Evolutionary conservation across 208 protist species (phyloP).

Genomic region (Leishmania turanica): DNA sequence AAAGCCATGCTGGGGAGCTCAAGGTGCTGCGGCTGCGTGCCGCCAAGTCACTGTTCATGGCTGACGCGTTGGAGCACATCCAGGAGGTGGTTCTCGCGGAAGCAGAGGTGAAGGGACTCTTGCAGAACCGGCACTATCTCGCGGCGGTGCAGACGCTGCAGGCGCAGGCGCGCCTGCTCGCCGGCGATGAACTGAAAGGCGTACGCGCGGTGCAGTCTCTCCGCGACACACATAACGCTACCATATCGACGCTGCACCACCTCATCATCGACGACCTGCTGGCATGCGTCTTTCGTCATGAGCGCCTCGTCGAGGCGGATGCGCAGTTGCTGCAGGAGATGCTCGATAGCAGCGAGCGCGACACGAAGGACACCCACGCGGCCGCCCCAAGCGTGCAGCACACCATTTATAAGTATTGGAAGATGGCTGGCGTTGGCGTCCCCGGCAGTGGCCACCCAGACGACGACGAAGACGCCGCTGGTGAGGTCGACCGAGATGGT

Average conservation of each 20-base stretch:
- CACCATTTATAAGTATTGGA: conserved; percentile 47
- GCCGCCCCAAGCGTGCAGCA: conserved; percentile 40
- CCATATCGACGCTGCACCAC: conserved; percentile 55
- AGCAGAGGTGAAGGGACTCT: conserved; percentile 50
- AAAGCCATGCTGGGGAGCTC: conserved; percentile 75
- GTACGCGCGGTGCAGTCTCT: conserved; percentile 61
- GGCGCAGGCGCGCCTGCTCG: conserved; percentile 44
- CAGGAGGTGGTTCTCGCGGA: conserved; percentile 59
- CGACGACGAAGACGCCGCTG: conserved; percentile 5
- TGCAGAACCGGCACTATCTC: conserved; percentile 62
- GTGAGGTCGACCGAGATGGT: not conserved
- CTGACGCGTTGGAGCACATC: conserved; percentile 54
- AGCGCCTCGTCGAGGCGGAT: conserved; percentile 63
- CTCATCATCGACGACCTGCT: conserved; percentile 77
- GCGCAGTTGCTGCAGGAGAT: conserved; percentile 59
- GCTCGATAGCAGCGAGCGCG: conserved; percentile 40
- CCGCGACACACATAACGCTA: conserved; percentile 57
- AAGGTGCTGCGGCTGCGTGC: conserved; percentile 71
- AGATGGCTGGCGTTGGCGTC: conserved; percentile 12
- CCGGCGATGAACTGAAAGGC: conserved; percentile 38
- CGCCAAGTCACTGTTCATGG: conserved; percentile 75
- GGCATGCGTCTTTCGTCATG: conserved; percentile 76
- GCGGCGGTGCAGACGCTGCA: conserved; percentile 61
- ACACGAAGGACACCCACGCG: conserved; percentile 21
- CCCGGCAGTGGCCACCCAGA: not conserved